Conservation (phyloP, 2,329 filamentous ascomycete species). For the Arachnomyces sp. region DNA sequence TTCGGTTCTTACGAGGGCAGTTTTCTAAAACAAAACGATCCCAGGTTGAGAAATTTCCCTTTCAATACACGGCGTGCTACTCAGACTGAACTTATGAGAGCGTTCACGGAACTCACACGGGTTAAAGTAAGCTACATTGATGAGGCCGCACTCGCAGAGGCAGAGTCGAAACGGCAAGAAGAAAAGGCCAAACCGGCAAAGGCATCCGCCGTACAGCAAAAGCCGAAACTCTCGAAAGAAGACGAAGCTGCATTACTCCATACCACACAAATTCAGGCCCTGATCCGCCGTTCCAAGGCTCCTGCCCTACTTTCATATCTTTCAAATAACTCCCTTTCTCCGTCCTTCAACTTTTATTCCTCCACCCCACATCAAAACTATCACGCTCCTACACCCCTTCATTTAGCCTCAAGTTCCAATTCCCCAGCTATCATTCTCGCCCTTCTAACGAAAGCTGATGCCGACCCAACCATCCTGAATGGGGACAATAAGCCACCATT, state of each 20-base stretch:
- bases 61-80: constrained; percentile 90
- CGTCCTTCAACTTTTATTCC: constrained; percentile 71
- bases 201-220: constrained; percentile 26
- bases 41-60: constrained; percentile 76
- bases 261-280: constrained; percentile 78
- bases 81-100: constrained; percentile 87
- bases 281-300: constrained; percentile 83
- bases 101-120: constrained; percentile 86
- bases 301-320: constrained; percentile 82
- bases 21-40: constrained; percentile 69
- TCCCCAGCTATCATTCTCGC: constrained; percentile 68
- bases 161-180: constrained; percentile 40
- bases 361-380: constrained; percentile 58
- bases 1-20: constrained; percentile 90
- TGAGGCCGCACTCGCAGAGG: constrained; percentile 52
- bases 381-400: constrained; percentile 75
- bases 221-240: constrained; percentile 65
- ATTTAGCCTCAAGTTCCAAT: constrained; percentile 77
- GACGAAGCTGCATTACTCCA: constrained; percentile 77
- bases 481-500: constrained; percentile 77
- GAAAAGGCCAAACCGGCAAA: constrained; percentile 31
- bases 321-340: constrained; percentile 61
- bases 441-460: constrained; percentile 64
- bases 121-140: constrained; percentile 77
- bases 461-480: constrained; percentile 65